Evolutionary conservation across 2,329 filamentous ascomycete species (phyloP).

Genomic region (Ophiocordyceps unilateralis): DNA sequence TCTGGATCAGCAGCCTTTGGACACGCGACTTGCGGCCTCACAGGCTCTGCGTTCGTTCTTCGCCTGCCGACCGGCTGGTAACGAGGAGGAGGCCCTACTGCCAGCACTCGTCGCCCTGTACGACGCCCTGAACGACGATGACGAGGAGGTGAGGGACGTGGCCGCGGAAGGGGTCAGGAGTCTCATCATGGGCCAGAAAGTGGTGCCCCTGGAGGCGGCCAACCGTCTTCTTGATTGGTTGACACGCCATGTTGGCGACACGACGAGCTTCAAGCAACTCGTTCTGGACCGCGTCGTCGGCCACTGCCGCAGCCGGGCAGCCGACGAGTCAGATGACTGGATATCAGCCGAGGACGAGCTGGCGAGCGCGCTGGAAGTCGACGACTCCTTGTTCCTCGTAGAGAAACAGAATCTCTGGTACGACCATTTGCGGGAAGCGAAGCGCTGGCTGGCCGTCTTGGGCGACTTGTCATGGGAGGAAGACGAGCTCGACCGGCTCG

Average conservation of each 20-base stretch:
- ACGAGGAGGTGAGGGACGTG: constrained; percentile 65
- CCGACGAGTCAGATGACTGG: constrained; percentile 2
- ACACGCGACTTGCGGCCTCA: constrained; percentile 44
- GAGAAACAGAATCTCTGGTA: constrained; percentile 94
- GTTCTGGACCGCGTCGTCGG: constrained; percentile 24
- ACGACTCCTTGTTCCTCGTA: constrained; percentile 61
- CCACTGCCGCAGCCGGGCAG: constrained; percentile 4
- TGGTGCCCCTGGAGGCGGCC: constrained; percentile 31
- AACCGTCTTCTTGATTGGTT: constrained; percentile 27
- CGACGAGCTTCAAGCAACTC: constrained; percentile 19
- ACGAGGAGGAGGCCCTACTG: constrained; percentile 23
- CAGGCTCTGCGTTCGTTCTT: constrained; percentile 37
- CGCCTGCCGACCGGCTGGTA: constrained; percentile 6
- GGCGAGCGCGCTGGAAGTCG: constrained; percentile 27
- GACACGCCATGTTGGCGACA: constrained; percentile 14
- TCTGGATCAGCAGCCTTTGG: constrained; percentile 39
- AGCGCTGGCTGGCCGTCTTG: constrained; percentile 46
- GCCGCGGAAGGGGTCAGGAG: constrained; percentile 33
- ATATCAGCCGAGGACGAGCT: constrained; percentile 22
- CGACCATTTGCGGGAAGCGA: constrained; percentile 60
- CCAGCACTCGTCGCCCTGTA: constrained; percentile 50
- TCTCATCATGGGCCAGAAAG: constrained; percentile 24
- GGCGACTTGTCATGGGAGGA: constrained; percentile 7
- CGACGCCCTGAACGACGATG: constrained; percentile 71
- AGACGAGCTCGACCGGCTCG: constrained; percentile 11